Evolutionary conservation across 768 basidiomycete species (phyloP), one percentile per base, ranked within the genome.

Genomic region (Amanita rubescens): DNA sequence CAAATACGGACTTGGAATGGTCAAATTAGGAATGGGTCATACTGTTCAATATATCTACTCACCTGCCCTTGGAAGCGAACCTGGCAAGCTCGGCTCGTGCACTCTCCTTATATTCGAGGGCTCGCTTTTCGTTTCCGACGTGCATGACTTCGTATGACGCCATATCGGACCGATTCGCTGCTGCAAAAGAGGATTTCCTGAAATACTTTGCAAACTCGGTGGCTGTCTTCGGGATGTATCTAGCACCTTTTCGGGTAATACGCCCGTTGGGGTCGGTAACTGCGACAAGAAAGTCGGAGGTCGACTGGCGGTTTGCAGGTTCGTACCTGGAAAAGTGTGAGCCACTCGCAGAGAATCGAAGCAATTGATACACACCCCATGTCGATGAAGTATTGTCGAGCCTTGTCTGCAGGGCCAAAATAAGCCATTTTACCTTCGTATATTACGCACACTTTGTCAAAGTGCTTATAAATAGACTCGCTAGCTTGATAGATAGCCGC

Each of bases 381-480:
- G 57, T 82, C 76, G 53, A 85, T 75, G 69, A 96, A 93, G 70
- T 94, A 94, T 1, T 69, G 69, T 14, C 89, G 80, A 12, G 93
- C 93, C 56, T 85, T 78, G 8, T 76, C 71, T 5, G 82, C 77
- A 5, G 85, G 81, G 25, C 93, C 93, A 60, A 79, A 90, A 73
- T 82, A 95, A 14, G 89, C 85, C 65, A 87, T 85, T 22, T 78
- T 85, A 10, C 92, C 90, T 59, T 87, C 73, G 67, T 88, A 80
- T 55, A 96, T 75, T 22, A 95, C 79, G 59, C 91, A 73, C 34
- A 95, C 89, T 65, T 93, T 93, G 73, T 94, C 93, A 63, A 95
- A 94, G 2, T 85, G 60, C 0, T 81, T 74, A 55, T 86, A 86
- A 55, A 88, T 85, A 49, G 74, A 79, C 66, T 93, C 89, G 55